Percentiles rank a stretch among this genome's conserved stretches.
These are phyloP conservation scores for Emmonsiellopsis sp. DNA, from an alignment of 2,329 filamentous ascomycete genomes.

Conservation along the genomic window DNA sequence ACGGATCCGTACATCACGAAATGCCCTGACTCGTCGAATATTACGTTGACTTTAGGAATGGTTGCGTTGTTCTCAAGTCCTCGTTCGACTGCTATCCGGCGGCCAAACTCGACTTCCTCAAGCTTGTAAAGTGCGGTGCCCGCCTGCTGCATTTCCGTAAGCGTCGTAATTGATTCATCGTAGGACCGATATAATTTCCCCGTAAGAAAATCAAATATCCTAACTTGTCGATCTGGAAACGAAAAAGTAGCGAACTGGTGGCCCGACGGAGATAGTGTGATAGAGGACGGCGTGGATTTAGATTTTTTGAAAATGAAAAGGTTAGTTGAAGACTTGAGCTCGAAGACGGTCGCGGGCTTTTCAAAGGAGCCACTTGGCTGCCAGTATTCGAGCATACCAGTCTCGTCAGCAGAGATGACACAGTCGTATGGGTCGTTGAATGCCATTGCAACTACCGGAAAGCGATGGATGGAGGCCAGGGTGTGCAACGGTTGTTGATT, in stretches of 20 bases:
- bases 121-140: conserved; percentile 72
- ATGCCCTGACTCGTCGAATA: conserved; percentile 92
- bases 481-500: conserved; percentile 66
- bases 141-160: conserved; percentile 94
- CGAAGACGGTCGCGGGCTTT: conserved; percentile 85
- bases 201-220: conserved; percentile 84
- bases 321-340: conserved; percentile 87
- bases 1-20: conserved; percentile 94
- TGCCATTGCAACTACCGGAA: conserved; percentile 71
- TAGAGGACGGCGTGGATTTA: conserved; percentile 71
- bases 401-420: conserved; percentile 78
- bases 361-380: conserved; percentile 66
- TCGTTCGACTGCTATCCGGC: conserved; percentile 74
- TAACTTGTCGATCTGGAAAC: conserved; percentile 84
- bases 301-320: conserved; percentile 96
- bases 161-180: conserved; percentile 82
- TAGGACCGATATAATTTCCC: conserved; percentile 87
- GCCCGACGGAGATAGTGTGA: conserved; percentile 79
- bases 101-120: conserved; percentile 85
- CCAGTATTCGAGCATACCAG: conserved; percentile 97
- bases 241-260: conserved; percentile 82
- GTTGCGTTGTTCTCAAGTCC: conserved; percentile 67
- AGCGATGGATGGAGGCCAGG: conserved; percentile 70
- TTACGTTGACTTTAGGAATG: conserved; percentile 67
- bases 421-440: conserved; percentile 88